These are phyloP conservation scores for Penicillium sp. DNA, from an alignment of 2,329 filamentous ascomycete species.

Conservation along the genomic window DNA sequence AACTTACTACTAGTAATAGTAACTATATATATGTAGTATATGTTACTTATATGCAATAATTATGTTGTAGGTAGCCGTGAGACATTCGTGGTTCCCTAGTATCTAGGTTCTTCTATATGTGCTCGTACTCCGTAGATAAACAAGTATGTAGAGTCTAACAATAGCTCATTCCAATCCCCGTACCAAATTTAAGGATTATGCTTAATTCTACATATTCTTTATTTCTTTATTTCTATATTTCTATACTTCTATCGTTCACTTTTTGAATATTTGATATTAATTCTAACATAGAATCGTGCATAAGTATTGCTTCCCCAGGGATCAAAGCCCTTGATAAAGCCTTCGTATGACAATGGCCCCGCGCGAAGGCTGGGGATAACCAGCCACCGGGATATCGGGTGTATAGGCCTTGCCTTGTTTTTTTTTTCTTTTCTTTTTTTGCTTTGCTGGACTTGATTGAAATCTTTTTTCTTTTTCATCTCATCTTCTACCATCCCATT, in stretches of 20 bases:
- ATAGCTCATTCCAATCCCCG: not conserved
- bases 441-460: not conserved
- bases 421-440: not conserved
- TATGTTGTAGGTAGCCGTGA: not conserved
- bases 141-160: not conserved
- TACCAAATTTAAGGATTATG: not conserved
- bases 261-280: not conserved
- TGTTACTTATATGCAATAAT: no score
- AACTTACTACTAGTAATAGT: not conserved
- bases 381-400: slow-evolving; percentile 32
- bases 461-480: slow-evolving; percentile 1
- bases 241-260: not conserved
- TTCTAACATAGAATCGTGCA: not conserved
- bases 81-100: not conserved
- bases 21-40: no score
- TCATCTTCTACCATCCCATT: slow-evolving; percentile 4
- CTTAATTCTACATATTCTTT: not conserved
- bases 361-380: slow-evolving; percentile 31
- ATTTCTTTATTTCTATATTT: not conserved
- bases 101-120: not conserved
- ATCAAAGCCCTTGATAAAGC: not conserved
- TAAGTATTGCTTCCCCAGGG: not conserved
- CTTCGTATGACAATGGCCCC: slow-evolving; percentile 13
- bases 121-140: not conserved
- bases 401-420: slow-evolving; percentile 17